Evolutionary conservation across 352 stramenopile genomes (phyloP), one percentile per base, ranked within the genome.

Genomic region (Phytophthora macrochlamydospora): DNA sequence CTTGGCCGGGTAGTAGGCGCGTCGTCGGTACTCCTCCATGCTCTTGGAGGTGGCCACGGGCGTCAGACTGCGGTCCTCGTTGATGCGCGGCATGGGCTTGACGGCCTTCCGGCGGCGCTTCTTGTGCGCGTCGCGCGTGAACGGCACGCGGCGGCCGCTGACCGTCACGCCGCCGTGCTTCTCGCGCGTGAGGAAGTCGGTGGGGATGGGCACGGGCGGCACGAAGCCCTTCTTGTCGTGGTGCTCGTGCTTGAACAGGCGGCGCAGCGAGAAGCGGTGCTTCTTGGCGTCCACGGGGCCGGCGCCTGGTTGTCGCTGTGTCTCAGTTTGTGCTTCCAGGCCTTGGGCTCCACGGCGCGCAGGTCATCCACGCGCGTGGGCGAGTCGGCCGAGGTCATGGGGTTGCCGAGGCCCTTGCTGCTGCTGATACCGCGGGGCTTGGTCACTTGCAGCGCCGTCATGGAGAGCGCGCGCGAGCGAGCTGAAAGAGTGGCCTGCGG

Each of bases 1-100:
- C 54, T 69, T 67, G 31, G 62, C 67, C 5, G 67, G 49, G 51
- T 81, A 81, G 56, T 81, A 81, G 14, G 73, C 73, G 13, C 73
- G 69, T 12, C 69, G 68, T n/a, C 73, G 73, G 33, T 81, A 81
- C 30, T 78, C 67, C 28, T 67, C 49, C 32, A 59, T 59, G 53
- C 55, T 69, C 14, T 56, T 51, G 30, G 68, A 70, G 28, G 73
- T 76, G 52, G 12, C 62, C 7, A 58, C 58, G 12, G 66, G 65
- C 12, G 59, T 48, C 5, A 74, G 30, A 9, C 56, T 59, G 29
- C 62, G 62, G 56, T 74, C 73, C 44, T 81, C 73, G 8, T 49
- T 63, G n/a, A 81, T 71, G 40, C 62, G 50, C 3, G 66, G 62
- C 59, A 81, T 38, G 18, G 59, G 62, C 48, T 67, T 69, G 7